Evolutionary conservation across 2,329 filamentous ascomycete genomes (phyloP), one percentile per base, ranked within the genome.

Genomic region (Ophiostoma ips): DNA sequence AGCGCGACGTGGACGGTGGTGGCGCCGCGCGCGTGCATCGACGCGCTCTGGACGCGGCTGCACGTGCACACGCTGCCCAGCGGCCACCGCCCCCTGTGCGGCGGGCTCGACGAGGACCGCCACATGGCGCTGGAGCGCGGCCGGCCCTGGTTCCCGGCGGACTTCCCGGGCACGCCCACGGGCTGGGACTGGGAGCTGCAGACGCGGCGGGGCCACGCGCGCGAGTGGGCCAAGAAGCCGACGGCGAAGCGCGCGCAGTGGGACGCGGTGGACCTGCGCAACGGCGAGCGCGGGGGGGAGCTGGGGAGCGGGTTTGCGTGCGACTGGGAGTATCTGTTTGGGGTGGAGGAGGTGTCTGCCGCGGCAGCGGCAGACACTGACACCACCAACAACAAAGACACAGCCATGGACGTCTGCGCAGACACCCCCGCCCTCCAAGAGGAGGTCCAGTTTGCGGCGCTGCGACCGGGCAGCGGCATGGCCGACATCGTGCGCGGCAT

Each of bases 1-100:
- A 52, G 50, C 30, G 21, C 49, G 1, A 49, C 50, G 6, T 96
- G 88, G 87, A 92, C 82, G 0, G 63, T 96, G 1, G 71, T 96
- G 21, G 73, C 92, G 3, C 92, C 92, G 0, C 95, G 90, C 87
- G 88, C 86, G 61, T 95, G 86, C 58, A 83, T 96, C 34, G 71
- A 79, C 34, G 79, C 87, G 0, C 71, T 95, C 31, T 98, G 92
- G 92, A 83, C 90, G 58, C 81, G 79, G 44, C 67, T 96, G 13
- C 83, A 94, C 66, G 87, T 87, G 60, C 87, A 82, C 53, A 86
- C 87, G 0, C 71, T 94, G 28, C 16, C 10, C 1, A 84, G 81
- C 0, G 84, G 81, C 1, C 94, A 87, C 53, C 53, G 50, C 6
- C 84, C 87, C 1, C 75, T 83, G 21, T 87, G 94, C 57, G 90